Base-by-base conservation (phyloP, 805 yeast genomes). In the Metschnikowia lochheadii region DNA sequence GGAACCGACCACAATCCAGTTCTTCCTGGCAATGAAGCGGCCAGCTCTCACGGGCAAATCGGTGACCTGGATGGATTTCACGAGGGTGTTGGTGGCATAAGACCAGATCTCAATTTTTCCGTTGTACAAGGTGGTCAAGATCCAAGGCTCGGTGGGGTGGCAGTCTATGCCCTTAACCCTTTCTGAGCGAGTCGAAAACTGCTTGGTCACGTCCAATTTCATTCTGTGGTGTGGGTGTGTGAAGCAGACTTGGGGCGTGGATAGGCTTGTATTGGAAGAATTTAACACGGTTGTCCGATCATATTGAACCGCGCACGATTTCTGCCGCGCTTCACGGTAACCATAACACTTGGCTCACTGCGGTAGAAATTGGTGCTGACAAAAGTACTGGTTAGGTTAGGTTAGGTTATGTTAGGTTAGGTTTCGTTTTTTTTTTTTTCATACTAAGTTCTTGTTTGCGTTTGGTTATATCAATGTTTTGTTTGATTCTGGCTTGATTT, bases 121-220 rank as follows among this genome's bases (percentile, higher is more conserved):
- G 46, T 91, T 87, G 70, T 88, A 90, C 52, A 89, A 76, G n/a
- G 97, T 89, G 48, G 92, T 85, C 63, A 90, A 76, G 47, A 90
- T 83, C 98, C 98, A 92, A 48, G 99, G 98, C 69, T 94, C 99
- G 18, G 91, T 78, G 21, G 99, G 99, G 68, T 94, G 99, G 78
- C 94, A 87, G 71, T 94, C 99, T 64, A 94, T 86, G 45, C 97
- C 97, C 71, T 94, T 94, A 66, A 94, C 97, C 68, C 99, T 85
- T 68, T 91, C 97, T 37, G 97, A 85, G 63, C 97, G 88, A 55
- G 94, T 82, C 59, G 89, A 85, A 70, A 91, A 88, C 62, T 85
- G 85, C 76, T 87, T 89, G 80, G 85, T 65, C 53, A 67, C 72
- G 67, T 66, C 77, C 72, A 72, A 68, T 63, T 71, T 70, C 75